These are phyloP conservation scores for Irpex sp. DNA, from an alignment of 1,284 basidiomycete genomes.

Conservation along the genomic window DNA sequence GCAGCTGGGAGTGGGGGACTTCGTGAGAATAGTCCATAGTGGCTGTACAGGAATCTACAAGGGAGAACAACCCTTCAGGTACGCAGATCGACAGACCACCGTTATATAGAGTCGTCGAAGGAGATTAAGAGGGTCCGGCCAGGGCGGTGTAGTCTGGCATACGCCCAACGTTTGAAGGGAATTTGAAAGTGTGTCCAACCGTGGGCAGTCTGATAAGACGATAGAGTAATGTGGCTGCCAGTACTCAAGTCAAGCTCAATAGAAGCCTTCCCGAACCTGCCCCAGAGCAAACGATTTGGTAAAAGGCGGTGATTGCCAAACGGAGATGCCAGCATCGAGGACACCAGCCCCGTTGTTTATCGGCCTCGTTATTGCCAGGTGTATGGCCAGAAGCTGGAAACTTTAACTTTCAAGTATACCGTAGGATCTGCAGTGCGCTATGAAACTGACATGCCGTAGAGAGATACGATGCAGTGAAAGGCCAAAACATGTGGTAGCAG, in stretches of 20 bases:
- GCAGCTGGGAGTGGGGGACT: slow-evolving; percentile 36
- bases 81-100: too few species aligned
- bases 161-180: not conserved
- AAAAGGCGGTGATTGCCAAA: not conserved
- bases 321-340: not conserved
- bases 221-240: not conserved
- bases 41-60: not conserved
- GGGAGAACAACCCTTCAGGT: too few species aligned
- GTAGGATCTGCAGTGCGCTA: too few species aligned
- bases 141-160: not conserved
- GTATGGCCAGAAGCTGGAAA: too few species aligned
- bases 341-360: not conserved
- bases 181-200: not conserved
- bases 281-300: not conserved
- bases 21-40: slow-evolving; percentile 16
- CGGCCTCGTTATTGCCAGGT: not conserved
- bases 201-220: not conserved
- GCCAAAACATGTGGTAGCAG: not conserved
- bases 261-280: not conserved
- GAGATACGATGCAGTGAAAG: too few species aligned
- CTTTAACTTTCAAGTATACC: too few species aligned
- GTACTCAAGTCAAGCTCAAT: not conserved
- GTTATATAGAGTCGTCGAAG: not conserved
- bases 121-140: not conserved
- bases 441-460: too few species aligned